Conservation (phyloP, 2,329 filamentous ascomycete genomes). For the Westerdykella sp. region DNA sequence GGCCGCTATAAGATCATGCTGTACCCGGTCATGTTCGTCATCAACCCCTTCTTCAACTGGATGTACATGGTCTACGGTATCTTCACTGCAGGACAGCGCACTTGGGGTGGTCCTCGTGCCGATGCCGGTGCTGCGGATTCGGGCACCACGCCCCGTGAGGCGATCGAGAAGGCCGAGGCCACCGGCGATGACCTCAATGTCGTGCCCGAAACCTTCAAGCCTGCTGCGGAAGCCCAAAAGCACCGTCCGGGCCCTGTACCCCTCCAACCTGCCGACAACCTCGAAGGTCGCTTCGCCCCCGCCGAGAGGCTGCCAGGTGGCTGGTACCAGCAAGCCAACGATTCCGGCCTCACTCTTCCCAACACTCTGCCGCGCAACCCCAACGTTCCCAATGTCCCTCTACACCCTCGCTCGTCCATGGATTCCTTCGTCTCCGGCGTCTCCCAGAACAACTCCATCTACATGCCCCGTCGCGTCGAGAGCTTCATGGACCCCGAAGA, state of each 20-base stretch:
- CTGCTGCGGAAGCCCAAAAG: slow-evolving; percentile 47
- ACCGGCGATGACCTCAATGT: slow-evolving; percentile 85
- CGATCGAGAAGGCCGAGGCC: slow-evolving; percentile 72
- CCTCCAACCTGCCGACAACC: slow-evolving; percentile 65
- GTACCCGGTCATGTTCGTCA: slow-evolving; percentile 89
- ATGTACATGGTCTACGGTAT: slow-evolving; percentile 97
- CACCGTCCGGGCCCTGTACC: slow-evolving; percentile 49
- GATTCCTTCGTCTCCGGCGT: slow-evolving; percentile 58
- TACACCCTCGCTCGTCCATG: slow-evolving; percentile 57
- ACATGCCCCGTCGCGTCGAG: slow-evolving; percentile 62
- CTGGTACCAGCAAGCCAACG: slow-evolving; percentile 64
- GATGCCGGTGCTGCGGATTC: slow-evolving; percentile 77
- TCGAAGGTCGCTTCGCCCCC: slow-evolving; percentile 74
- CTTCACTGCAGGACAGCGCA: slow-evolving; percentile 87
- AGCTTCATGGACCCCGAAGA: slow-evolving; percentile 76
- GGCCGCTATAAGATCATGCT: slow-evolving; percentile 89
- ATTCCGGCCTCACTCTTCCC: slow-evolving; percentile 56
- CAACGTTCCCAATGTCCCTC: slow-evolving; percentile 41
- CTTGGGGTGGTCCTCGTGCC: slow-evolving; percentile 89
- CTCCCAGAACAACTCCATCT: slow-evolving; percentile 55
- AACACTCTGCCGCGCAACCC: slow-evolving; percentile 43
- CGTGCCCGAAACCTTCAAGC: slow-evolving; percentile 74
- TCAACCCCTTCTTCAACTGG: slow-evolving; percentile 98
- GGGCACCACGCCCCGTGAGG: slow-evolving; percentile 70
- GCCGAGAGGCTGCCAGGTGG: slow-evolving; percentile 62